These are phyloP conservation scores for Cercospora sp. DNA, from an alignment of 2,329 filamentous ascomycete species.

Conservation along the genomic window DNA sequence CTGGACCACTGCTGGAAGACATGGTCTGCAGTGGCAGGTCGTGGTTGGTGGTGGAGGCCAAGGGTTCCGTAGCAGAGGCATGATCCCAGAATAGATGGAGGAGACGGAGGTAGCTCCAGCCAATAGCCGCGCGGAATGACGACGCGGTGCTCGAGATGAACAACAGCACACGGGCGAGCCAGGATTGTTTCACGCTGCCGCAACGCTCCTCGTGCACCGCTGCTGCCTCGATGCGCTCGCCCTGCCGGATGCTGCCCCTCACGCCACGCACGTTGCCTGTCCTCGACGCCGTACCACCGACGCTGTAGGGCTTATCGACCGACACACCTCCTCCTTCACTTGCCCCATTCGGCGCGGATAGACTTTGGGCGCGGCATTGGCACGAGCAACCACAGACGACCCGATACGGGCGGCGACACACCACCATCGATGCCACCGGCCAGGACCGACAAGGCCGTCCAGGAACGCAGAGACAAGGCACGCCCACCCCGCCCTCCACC, in stretches of 20 bases:
- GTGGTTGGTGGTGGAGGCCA: background rate
- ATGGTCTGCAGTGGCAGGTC: background rate
- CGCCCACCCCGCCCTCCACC: background rate
- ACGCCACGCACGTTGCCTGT: background rate
- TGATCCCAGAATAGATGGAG: constrained; percentile 7
- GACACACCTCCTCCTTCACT: background rate
- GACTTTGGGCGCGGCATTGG: constrained; percentile 4
- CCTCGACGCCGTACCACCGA: background rate
- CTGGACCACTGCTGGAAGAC: background rate
- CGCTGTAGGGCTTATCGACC: background rate
- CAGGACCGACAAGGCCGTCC: constrained; percentile 39
- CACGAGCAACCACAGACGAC: background rate
- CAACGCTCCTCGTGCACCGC: background rate
- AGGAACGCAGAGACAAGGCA: constrained; percentile 41
- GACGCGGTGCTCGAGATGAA: background rate
- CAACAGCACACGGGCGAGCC: background rate
- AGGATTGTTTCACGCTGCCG: background rate
- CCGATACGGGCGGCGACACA: background rate
- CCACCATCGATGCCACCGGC: constrained; percentile 26
- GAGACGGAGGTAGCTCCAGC: constrained; percentile 3
- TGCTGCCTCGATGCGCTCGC: background rate
- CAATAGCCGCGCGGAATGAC: background rate
- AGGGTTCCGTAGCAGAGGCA: background rate
- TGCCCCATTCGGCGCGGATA: constrained; percentile 8
- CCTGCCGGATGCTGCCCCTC: background rate